These are phyloP conservation scores for Bolboschoenoplectus hybrid DNA, from an alignment of 202 grass and related monocot genomes.

Conservation along the genomic window DNA sequence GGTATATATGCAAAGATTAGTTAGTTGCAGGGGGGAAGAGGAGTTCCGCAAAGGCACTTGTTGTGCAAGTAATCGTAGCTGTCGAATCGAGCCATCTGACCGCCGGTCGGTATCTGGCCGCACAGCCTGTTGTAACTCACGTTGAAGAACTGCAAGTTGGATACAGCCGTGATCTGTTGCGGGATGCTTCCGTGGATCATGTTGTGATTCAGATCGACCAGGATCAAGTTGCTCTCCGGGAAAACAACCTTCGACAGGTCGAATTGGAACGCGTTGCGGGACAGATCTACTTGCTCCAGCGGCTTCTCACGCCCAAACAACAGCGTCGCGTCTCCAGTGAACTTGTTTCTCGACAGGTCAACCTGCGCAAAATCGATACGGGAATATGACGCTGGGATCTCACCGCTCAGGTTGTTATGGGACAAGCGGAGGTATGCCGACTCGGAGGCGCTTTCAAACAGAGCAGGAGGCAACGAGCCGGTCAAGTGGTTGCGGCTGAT, in stretches of 20 bases:
- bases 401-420: conserved; percentile 50
- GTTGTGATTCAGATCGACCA: conserved; percentile 67
- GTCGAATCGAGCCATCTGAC: conserved; percentile 24
- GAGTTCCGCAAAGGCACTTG: conserved; percentile 63
- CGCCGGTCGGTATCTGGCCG: conserved; percentile 47
- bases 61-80: conserved; percentile 57
- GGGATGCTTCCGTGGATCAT: conserved; percentile 50
- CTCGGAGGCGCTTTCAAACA: conserved; percentile 22
- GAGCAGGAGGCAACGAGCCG: conserved; percentile 38
- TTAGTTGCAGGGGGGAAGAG: conserved; percentile 45
- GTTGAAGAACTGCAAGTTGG: conserved; percentile 38
- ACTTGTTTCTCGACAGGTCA: conserved; percentile 57
- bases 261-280: conserved; percentile 60
- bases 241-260: conserved; percentile 44
- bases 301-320: conserved; percentile 40
- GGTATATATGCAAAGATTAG: background rate
- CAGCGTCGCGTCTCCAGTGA: conserved; percentile 40
- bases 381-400: conserved; percentile 42
- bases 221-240: conserved; percentile 7
- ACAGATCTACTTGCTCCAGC: conserved; percentile 48
- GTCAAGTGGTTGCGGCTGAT: conserved; percentile 58
- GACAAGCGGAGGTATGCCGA: conserved; percentile 41
- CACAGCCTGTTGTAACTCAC: conserved; percentile 79
- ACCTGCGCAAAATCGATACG: conserved; percentile 30
- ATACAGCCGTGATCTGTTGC: conserved; percentile 31